Base-by-base conservation (phyloP, 1,139 yeast species). In the Yamadazyma dendronema region DNA sequence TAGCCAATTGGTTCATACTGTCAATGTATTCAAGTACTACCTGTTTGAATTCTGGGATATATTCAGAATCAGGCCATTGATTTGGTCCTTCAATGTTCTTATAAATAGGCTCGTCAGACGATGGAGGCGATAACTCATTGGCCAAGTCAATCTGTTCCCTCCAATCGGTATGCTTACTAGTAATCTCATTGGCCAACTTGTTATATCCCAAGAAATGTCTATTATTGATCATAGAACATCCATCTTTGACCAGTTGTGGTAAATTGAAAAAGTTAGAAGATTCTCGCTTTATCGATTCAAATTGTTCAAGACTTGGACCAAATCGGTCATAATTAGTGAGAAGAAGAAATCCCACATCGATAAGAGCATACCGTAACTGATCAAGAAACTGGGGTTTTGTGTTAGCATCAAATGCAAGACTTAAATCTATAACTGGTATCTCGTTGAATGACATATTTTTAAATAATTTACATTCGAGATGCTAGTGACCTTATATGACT, bases 161-260 rank as follows among this genome's bases (percentile, higher is more conserved):
- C 75, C 83, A 72, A 49, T 81, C 88, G 7, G 77, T 70, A 27
- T 67, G 67, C 31, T 64, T 61, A 4, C 83, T 79, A 0, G 89
- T 82, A 40, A 77, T 73, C 52, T 82, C 88, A 45, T 81, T 81
- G 4, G 85, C 87, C 12, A 82, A 60, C 13, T 74, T 66, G 29
- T 82, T 77, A 54, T 82, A 82, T 1, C 89, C 89, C 37, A 81
- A 65, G 53, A 82, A 81, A 50, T 82, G 87, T 11, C 79, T 81
- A 30, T 79, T 77, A 41, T 79, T 62, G 32, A 74, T 67, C 86
- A 82, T 82, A 35, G 77, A 81, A 35, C 79, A 63, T 26, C 62
- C 65, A 39, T 63, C 51, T 54, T 81, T 81, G 43, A 72, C 76
- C 10, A 67, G 62, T 6, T 65, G 62, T 0, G 85, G 84, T 25